Evolutionary conservation across 441 rosid genomes (phyloP), one percentile per base, ranked within the genome.

Genomic region (Gossypium trilobum): DNA sequence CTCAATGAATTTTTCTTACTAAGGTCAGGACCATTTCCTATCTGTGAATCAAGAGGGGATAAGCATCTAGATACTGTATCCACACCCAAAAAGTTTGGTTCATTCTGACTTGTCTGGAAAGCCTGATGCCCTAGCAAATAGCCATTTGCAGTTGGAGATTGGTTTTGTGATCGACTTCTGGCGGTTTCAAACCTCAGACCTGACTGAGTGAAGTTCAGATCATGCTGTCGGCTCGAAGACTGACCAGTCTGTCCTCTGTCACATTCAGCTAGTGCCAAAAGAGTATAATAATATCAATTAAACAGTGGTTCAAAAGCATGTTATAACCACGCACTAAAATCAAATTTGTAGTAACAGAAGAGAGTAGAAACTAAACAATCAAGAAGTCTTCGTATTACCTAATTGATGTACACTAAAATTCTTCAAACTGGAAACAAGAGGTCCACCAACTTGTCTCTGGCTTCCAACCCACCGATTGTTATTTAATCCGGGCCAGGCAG

Each of bases 361-460:
- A 27, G 17, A 57, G 55, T 7, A 20, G 19, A 70, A 36, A 44
- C 65, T 56, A 20, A 70, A 33, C 54, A 22, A n/a, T n/a, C 54
- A 42, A 58, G 36, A 39, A 13, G 16, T n/a, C 27, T 64, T 57
- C 52, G 71, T 71, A 56, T 72, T 89, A 93, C 98, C 98, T 83
- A 87, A 71, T 72, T 80, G 92, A 75, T 82, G 91, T 57, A 83
- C 65, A 69, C 55, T 72, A 70, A 76, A 79, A 75, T 79, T 88
- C 84, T 86, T 91, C 77, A 80, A 76, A 77, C 84, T 83, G 74
- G 89, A 75, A 71, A 79, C 63, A 56, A 75, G 80, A 36, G 87
- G 80, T 54, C 80, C 73, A 56, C 87, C 90, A 80, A 73, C 85
- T 70, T 87, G 95, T 81, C 84, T 82, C 75, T 78, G 91, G 78